Conservation (phyloP, 2,329 filamentous ascomycete species). For the Microsporum audouinii region DNA sequence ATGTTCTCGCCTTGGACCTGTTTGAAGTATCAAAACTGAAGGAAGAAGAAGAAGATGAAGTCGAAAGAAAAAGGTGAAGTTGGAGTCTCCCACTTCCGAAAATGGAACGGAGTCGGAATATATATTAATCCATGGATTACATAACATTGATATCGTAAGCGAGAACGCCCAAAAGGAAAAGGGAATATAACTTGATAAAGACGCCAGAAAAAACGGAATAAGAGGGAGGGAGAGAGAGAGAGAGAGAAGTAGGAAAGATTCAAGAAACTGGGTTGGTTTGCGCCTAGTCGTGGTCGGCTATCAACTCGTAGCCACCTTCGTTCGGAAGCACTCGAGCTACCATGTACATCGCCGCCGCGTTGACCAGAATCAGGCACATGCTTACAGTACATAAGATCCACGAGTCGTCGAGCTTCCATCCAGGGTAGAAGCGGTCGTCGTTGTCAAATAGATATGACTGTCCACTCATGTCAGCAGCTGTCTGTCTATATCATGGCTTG, state of each 20-base stretch:
- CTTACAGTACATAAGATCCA: conserved; percentile 61
- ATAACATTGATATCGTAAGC: not conserved
- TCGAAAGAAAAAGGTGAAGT: not conserved
- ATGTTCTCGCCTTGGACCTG: not conserved
- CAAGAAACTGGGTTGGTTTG: not conserved
- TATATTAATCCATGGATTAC: not conserved
- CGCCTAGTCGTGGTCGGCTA: conserved; percentile 35
- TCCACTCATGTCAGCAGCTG: conserved; percentile 5
- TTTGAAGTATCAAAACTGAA: not conserved
- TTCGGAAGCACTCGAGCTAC: conserved; percentile 61
- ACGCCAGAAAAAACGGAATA: not conserved
- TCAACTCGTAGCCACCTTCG: conserved; percentile 80
- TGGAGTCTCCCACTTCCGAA: not conserved
- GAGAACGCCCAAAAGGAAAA: not conserved
- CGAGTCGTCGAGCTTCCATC: conserved; percentile 68
- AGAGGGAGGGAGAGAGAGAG: not conserved
- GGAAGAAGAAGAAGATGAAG: not conserved
- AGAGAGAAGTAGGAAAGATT: not conserved
- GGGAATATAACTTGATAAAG: not conserved
- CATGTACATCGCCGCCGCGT: conserved; percentile 48
- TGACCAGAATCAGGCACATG: conserved; percentile 45
- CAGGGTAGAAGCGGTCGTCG: conserved; percentile 70
- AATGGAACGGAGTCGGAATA: not conserved
- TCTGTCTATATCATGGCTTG: not conserved
- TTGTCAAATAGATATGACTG: conserved; percentile 76